Evolutionary conservation across 1,139 yeast genomes (phyloP).

Genomic region (Geotrichum fermentans): DNA sequence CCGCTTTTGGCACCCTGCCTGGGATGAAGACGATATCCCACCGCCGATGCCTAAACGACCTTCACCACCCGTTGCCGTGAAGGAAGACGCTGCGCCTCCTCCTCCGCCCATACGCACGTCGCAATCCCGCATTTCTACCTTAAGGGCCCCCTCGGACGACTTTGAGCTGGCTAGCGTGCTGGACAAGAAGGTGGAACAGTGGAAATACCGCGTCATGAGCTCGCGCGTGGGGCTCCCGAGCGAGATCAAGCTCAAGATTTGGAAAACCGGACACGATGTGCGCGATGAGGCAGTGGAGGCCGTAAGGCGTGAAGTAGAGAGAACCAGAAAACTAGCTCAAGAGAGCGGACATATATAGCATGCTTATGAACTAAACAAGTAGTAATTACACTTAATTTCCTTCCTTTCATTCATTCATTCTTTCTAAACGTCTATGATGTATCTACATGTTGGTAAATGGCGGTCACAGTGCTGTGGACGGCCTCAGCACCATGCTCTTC

Average conservation of each 20-base stretch:
- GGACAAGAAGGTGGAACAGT: conserved; percentile 42
- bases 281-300: conserved; percentile 26
- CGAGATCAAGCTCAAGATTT: conserved; percentile 32
- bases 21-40: not conserved
- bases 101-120: not conserved
- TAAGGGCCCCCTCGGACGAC: conserved; percentile 25
- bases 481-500: conserved; percentile 2
- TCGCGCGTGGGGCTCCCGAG: conserved; percentile 37
- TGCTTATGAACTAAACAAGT: not conserved
- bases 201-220: conserved; percentile 41
- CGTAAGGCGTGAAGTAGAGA: not conserved
- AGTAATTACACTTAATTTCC: not conserved
- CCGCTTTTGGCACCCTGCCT: not conserved
- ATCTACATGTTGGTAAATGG: no score
- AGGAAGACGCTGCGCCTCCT: not conserved
- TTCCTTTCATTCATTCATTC: conserved; percentile 9
- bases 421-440: no score
- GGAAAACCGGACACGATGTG: conserved; percentile 38
- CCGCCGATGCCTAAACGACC: not conserved
- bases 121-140: not conserved
- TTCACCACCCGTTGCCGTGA: not conserved
- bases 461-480: no score
- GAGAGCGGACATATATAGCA: no score
- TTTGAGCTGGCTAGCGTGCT: conserved; percentile 27
- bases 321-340: not conserved